phyloP scores from a whole-genome alignment of 192 early-diverging fungal species.

The Podila epicladia region DNA sequence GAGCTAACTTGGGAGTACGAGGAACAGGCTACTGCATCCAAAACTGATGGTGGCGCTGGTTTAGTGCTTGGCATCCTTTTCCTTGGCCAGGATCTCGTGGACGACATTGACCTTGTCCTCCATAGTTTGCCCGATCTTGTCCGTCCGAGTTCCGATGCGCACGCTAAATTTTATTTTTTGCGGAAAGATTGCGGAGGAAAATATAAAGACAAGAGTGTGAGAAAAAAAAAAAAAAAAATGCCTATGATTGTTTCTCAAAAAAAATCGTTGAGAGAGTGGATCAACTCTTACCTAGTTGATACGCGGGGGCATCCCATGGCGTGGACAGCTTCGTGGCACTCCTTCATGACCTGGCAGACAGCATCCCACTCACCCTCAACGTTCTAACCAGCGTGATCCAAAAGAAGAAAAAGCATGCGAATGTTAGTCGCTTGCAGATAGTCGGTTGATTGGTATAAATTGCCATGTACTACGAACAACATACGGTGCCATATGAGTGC shows the following conservation, averaged over 20 bases:
- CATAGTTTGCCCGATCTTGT: constrained; percentile 46
- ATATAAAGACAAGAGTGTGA: background rate
- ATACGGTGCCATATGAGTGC: constrained; percentile 50
- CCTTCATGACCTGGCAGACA: constrained; percentile 48
- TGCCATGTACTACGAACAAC: background rate
- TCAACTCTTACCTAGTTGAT: constrained; percentile 29
- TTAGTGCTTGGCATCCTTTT: background rate
- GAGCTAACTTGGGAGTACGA: no score
- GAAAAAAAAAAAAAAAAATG: background rate
- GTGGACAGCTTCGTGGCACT: constrained; percentile 50
- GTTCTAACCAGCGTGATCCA: constrained; percentile 9
- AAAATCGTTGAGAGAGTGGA: background rate
- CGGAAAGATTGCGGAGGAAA: background rate
- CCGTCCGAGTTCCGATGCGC: constrained; percentile 47
- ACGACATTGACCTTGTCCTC: constrained; percentile 48
- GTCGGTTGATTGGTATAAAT: no score
- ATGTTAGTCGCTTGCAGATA: no score
- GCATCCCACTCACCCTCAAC: constrained; percentile 49
- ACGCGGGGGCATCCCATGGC: constrained; percentile 51
- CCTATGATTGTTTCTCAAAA: background rate
- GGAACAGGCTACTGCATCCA: background rate
- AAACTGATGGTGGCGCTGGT: background rate
- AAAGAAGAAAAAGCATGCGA: no score
- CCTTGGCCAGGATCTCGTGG: constrained; percentile 45
- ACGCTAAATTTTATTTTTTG: constrained; percentile 14